Evolutionary conservation across 805 yeast genomes (phyloP), one percentile per base, ranked within the genome.

Genomic region (Pichia cabralensis): DNA sequence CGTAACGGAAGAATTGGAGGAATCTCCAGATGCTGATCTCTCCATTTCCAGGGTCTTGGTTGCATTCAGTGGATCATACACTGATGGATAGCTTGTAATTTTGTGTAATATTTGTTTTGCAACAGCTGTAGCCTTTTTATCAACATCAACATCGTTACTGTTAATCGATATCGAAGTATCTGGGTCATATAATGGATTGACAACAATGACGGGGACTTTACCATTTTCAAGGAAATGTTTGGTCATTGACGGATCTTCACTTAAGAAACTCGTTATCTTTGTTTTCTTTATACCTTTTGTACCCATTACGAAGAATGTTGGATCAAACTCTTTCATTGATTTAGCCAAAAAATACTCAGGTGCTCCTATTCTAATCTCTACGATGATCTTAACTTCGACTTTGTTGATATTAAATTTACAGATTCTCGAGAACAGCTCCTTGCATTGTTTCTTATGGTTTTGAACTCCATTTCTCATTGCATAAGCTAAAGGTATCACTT

Each of bases 141-240:
- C n/a, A n/a, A n/a, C n/a, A n/a, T n/a, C n/a, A n/a, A n/a, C n/a
- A n/a, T n/a, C n/a, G n/a, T n/a, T n/a, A n/a, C n/a, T n/a, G n/a
- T n/a, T n/a, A n/a, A n/a, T n/a, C n/a, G n/a, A n/a, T n/a, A n/a
- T n/a, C n/a, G n/a, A n/a, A n/a, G n/a, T n/a, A n/a, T n/a, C n/a
- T n/a, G n/a, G n/a, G n/a, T 35, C 33, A 32, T 55, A 56, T 20
- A 46, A 43, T 9, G 69, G 69, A 22, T 62, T 60, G 21, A 67
- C 66, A 4, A 67, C 66, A 25, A 65, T 51, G 2, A 66, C 69
- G 0, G 74, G 74, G 6, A 69, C 56, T 2, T 58, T 58, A 7
- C 69, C 62, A 35, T 60, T 62, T 38, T 65, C 67, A n/a, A 69
- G 46, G 43, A 67, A 68, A 40, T 64, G 62, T 40, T 68, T 68